Evolutionary conservation across 2,329 filamentous ascomycete species (phyloP).

Genomic region (Fusarium odoratissimum): DNA sequence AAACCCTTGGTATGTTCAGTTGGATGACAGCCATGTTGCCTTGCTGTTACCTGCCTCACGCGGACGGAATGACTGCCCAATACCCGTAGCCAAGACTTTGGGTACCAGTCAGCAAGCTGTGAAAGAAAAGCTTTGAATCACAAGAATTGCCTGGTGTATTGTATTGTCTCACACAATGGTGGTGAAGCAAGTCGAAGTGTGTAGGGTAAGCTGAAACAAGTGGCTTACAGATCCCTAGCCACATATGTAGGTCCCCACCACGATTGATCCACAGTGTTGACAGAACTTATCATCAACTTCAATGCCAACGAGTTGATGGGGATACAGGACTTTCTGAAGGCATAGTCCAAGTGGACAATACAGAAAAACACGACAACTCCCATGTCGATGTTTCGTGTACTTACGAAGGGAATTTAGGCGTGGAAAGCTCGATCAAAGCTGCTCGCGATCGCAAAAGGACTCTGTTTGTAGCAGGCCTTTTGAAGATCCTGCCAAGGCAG

Average conservation of each 20-base stretch:
- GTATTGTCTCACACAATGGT: neutral
- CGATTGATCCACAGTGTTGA: slow-evolving; percentile 36
- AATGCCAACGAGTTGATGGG: slow-evolving; percentile 18
- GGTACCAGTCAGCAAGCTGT: neutral
- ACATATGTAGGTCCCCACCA: slow-evolving; percentile 33
- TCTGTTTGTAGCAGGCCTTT: slow-evolving; percentile 41
- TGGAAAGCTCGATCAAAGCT: slow-evolving; percentile 25
- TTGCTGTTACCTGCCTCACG: neutral
- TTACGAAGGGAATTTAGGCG: slow-evolving; percentile 1
- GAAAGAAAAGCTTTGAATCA: neutral
- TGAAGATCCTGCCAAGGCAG: slow-evolving; percentile 39
- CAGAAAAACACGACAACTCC: neutral
- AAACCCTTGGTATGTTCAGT: neutral
- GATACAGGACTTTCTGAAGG: slow-evolving; percentile 24
- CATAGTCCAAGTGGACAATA: slow-evolving; percentile 29
- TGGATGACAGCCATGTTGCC: neutral
- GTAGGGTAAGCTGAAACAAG: slow-evolving; percentile 6
- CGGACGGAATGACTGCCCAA: neutral
- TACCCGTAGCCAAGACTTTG: neutral
- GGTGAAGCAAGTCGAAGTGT: neutral
- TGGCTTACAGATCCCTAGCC: slow-evolving; percentile 32
- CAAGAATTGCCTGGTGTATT: neutral
- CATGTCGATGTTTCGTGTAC: slow-evolving; percentile 5
- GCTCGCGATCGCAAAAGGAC: slow-evolving; percentile 39
- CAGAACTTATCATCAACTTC: slow-evolving; percentile 45